Percentiles rank a stretch among this genome's conserved stretches.
phyloP scores from a whole-genome alignment of 352 stramenopile species.

The Globisporangium ultimum region DNA sequence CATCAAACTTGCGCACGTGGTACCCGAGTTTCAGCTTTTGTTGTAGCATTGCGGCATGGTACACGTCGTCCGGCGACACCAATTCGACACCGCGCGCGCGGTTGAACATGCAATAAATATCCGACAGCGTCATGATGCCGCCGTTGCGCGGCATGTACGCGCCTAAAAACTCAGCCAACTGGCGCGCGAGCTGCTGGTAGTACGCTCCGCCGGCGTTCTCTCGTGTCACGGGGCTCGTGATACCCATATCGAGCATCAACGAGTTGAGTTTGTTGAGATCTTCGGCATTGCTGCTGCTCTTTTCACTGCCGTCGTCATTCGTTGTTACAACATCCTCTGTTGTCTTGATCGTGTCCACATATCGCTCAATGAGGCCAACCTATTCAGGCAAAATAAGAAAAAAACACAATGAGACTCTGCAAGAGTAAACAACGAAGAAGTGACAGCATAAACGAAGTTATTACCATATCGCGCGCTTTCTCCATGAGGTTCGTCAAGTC shows the following conservation, averaged over 20 bases:
- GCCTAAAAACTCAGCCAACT: conserved; percentile 87
- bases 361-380: conserved; percentile 87
- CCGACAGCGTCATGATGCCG: conserved; percentile 97
- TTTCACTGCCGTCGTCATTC: conserved; percentile 10
- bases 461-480: conserved; percentile 90
- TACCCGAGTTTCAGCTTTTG: conserved; percentile 88
- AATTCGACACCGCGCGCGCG: conserved; percentile 95
- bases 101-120: conserved; percentile 99
- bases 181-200: conserved; percentile 88
- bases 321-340: conserved; percentile 20
- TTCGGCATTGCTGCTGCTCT: conserved; percentile 28
- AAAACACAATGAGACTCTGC: conserved; percentile 5
- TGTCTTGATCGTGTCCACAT: conserved; percentile 79
- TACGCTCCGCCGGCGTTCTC: conserved; percentile 87
- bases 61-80: conserved; percentile 97
- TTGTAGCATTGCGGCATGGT: conserved; percentile 86
- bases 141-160: conserved; percentile 84
- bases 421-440: background rate
- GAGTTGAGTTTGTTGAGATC: conserved; percentile 80
- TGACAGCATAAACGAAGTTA: background rate
- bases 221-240: conserved; percentile 90
- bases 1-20: conserved; percentile 91
- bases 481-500: conserved; percentile 90
- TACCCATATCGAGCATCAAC: conserved; percentile 92
- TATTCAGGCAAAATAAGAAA: background rate